Evolutionary conservation across 768 basidiomycete genomes (phyloP).

Genomic region (Suillus ampliporus): DNA sequence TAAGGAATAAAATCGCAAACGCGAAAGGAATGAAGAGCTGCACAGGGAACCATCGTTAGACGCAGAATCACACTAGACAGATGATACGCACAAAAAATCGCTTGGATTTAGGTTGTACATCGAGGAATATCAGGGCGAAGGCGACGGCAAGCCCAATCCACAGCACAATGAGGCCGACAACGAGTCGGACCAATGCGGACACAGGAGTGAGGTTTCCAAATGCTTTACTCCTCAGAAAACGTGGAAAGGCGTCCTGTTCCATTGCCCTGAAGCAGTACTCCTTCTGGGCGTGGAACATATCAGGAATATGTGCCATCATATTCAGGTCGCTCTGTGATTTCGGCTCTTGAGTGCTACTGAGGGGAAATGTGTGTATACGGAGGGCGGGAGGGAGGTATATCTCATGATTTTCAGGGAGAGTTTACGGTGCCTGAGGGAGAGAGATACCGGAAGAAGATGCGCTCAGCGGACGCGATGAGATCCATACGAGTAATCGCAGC

Average conservation of each 20-base stretch:
- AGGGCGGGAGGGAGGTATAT: constrained; percentile 95
- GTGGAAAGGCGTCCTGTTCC: constrained; percentile 93
- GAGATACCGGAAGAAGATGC: constrained; percentile 95
- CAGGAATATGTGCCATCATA: constrained; percentile 89
- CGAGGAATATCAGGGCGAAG: constrained; percentile 92
- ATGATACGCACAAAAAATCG: constrained; percentile 86
- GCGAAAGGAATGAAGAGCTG: constrained; percentile 96
- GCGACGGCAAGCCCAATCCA: constrained; percentile 95
- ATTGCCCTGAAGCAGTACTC: constrained; percentile 96
- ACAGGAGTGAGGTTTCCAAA: constrained; percentile 96
- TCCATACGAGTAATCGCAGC: constrained; percentile 89
- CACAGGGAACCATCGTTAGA: constrained; percentile 8
- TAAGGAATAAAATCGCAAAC: constrained; percentile 85
- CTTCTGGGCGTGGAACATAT: constrained; percentile 97
- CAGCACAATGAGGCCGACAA: constrained; percentile 81
- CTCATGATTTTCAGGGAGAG: constrained; percentile 91
- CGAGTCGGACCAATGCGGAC: constrained; percentile 84
- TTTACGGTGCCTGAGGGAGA: constrained; percentile 78
- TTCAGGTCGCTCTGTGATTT: constrained; percentile 67
- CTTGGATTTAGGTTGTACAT: constrained; percentile 90
- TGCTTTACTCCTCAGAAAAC: constrained; percentile 96
- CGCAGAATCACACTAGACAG: constrained; percentile 2
- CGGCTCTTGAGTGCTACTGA: constrained; percentile 76
- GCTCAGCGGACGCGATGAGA: constrained; percentile 91
- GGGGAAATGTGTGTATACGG: constrained; percentile 89